Evolutionary conservation across 164 flowering plant genomes (phyloP), one percentile per base, ranked within the genome.

Genomic region (Aristolochia contorta): DNA sequence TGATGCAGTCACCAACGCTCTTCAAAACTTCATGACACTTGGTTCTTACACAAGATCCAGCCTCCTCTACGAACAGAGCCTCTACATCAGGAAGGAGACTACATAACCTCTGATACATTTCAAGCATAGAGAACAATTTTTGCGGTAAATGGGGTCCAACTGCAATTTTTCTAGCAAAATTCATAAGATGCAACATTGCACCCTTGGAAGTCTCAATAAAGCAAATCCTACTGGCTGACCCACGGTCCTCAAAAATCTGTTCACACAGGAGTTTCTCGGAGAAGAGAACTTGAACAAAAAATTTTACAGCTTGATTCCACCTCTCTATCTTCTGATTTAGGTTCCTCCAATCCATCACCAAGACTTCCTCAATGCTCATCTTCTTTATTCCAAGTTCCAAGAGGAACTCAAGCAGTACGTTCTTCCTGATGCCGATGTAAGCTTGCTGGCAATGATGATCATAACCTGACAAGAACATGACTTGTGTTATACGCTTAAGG

Each of bases 361-460:
- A 57, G 50, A 89, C 89, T 60, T 89, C 97, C 63, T 87, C 97
- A 47, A 86, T 82, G 75, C 91, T 87, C 71, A 84, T 61, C 62
- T 79, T 87, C 72, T 93, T 84, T 52, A 89, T 72, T 69, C 81
- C 91, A 60, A 89, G 91, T 32, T 64, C 72, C 52, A 47, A 75
- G 41, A 93, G 82, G 68, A 84, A 82, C 65, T 84, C 90, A 20
- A 86, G 87, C 69, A 93, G 47, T 19, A 86, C 87, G 57, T 87
- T 88, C 67, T 75, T 84, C 2, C 87, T 76, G 43, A 70, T 67
- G 57, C 60, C 72, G 25, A 71, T 71, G 59, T 79, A 93, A 13
- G 86, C 83, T 43, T 86, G 89, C 48, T 76, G 69, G 58, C 98
- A 89, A 67, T 89, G 97, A 33, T 66, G 77, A 19, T 73, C 89